A percentile compares a stretch with the other conserved stretches of the same genome.
Evolutionary conservation across 495 filamentous ascomycete species (phyloP).

Genomic region (Emericellopsis terricola): DNA sequence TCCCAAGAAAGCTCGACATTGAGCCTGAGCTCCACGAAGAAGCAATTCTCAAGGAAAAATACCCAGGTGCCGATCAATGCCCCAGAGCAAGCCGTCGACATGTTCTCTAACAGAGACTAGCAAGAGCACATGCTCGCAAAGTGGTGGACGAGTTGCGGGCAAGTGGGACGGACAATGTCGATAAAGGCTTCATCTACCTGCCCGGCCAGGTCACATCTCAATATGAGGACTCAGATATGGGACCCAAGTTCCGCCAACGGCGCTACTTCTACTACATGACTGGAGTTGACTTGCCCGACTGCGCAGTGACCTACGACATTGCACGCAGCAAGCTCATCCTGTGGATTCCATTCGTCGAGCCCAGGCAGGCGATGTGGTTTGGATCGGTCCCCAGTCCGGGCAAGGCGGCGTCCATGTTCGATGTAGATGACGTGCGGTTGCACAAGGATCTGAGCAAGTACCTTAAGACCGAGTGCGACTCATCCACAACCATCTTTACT

Average conservation of each 20-base stretch:
- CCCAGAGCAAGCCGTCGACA: too few species aligned
- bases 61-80: slow-evolving; percentile 15
- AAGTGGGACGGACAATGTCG: slow-evolving; percentile 13
- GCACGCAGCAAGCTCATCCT: slow-evolving; percentile 34
- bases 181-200: slow-evolving; percentile 45
- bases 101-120: too few species aligned
- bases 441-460: slow-evolving; percentile 15
- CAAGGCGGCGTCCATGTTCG: slow-evolving; percentile 28
- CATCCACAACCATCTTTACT: slow-evolving; percentile 20
- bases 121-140: slow-evolving; percentile 62
- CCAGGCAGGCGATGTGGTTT: slow-evolving; percentile 38
- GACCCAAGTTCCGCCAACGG: slow-evolving; percentile 41
- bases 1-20: too few species aligned
- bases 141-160: slow-evolving; percentile 42
- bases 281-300: slow-evolving; percentile 42
- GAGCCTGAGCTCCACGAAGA: background rate
- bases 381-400: slow-evolving; percentile 34
- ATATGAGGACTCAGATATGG: slow-evolving; percentile 43
- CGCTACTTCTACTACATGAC: slow-evolving; percentile 56
- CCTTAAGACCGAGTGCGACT: slow-evolving; percentile 11
- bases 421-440: slow-evolving; percentile 33
- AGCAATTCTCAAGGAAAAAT: slow-evolving; percentile 7
- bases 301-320: slow-evolving; percentile 45
- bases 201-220: slow-evolving; percentile 25
- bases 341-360: slow-evolving; percentile 40